Evolutionary conservation across 768 basidiomycete genomes (phyloP).

Genomic region (Boletus reticuloceps): DNA sequence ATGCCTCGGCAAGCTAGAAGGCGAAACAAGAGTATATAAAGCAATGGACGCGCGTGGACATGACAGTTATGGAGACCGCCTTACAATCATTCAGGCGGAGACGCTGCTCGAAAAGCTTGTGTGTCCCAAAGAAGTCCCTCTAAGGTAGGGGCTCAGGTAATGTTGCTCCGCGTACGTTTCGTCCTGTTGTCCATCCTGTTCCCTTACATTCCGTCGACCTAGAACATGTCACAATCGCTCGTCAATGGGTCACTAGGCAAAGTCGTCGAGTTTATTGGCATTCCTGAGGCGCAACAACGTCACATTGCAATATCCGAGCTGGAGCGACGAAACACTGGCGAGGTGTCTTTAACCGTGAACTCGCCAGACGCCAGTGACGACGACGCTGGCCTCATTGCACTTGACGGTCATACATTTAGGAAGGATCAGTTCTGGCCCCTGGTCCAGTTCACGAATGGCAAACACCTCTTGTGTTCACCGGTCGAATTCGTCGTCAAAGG

Average conservation of each 20-base stretch:
- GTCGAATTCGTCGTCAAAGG: slow-evolving; percentile 35
- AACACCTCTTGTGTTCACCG: slow-evolving; percentile 29
- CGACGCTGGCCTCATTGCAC: slow-evolving; percentile 15
- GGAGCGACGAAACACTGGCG: slow-evolving; percentile 18
- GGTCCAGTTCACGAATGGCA: slow-evolving; percentile 35
- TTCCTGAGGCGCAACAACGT: slow-evolving; percentile 28
- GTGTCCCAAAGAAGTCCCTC: slow-evolving; percentile 43
- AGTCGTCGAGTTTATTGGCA: slow-evolving; percentile 41
- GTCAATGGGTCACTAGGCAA: slow-evolving; percentile 94
- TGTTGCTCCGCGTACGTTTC: slow-evolving; percentile 45
- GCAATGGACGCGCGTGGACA: slow-evolving; percentile 47
- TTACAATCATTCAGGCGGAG: slow-evolving; percentile 29
- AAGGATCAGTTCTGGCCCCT: slow-evolving; percentile 31
- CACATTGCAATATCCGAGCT: slow-evolving; percentile 29
- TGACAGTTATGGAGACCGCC: slow-evolving; percentile 35
- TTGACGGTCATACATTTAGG: slow-evolving; percentile 10
- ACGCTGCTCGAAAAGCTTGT: slow-evolving; percentile 47
- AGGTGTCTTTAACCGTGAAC: neutral
- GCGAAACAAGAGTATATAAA: slow-evolving; percentile 32
- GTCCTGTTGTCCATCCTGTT: neutral
- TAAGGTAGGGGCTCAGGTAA: slow-evolving; percentile 78
- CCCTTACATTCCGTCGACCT: neutral
- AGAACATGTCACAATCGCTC: slow-evolving; percentile 35
- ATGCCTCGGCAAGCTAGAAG: slow-evolving; percentile 22
- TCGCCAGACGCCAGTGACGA: neutral